These are phyloP conservation scores for Cyclanthera cordifolia DNA, from an alignment of 306 rosid species.

Conservation along the genomic window DNA sequence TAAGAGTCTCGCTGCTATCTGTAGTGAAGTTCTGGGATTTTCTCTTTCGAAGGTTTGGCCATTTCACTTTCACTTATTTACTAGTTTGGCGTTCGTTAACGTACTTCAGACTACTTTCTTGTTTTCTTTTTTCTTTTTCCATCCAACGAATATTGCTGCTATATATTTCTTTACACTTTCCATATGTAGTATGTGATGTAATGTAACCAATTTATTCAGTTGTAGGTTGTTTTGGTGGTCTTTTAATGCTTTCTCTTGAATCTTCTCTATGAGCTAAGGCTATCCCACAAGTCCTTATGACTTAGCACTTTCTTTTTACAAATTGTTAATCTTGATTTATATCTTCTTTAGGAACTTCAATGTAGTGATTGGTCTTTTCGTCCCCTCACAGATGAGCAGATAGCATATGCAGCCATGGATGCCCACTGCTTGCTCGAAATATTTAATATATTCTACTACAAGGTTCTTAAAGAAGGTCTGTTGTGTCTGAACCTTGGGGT, in stretches of 20 bases:
- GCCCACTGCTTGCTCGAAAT: conserved; percentile 89
- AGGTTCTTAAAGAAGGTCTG: conserved; percentile 61
- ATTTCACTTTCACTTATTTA: conserved; percentile 7
- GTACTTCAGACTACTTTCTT: background rate
- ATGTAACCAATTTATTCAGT: background rate
- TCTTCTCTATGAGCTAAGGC: conserved; percentile 1
- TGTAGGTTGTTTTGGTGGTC: background rate
- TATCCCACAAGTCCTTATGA: background rate
- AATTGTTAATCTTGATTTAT: conserved; percentile 29
- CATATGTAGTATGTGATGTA: background rate
- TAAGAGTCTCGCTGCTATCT: conserved; percentile 66
- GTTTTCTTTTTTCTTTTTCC: background rate
- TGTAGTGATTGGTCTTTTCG: conserved; percentile 97
- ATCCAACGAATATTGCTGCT: background rate
- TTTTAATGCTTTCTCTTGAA: conserved; percentile 3
- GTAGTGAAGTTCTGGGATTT: conserved; percentile 56
- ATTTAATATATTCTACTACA: conserved; percentile 49
- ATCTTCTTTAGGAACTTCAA: conserved; percentile 79
- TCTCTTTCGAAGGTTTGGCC: conserved; percentile 74
- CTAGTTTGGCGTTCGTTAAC: background rate
- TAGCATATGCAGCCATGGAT: conserved; percentile 74
- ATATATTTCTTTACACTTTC: background rate
- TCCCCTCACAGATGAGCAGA: conserved; percentile 90
- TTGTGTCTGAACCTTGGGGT: conserved; percentile 19
- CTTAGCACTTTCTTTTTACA: background rate